Evolutionary conservation across 2,329 filamentous ascomycete genomes (phyloP), one percentile per base, ranked within the genome.

Genomic region (Stagonosporopsis tanaceti): DNA sequence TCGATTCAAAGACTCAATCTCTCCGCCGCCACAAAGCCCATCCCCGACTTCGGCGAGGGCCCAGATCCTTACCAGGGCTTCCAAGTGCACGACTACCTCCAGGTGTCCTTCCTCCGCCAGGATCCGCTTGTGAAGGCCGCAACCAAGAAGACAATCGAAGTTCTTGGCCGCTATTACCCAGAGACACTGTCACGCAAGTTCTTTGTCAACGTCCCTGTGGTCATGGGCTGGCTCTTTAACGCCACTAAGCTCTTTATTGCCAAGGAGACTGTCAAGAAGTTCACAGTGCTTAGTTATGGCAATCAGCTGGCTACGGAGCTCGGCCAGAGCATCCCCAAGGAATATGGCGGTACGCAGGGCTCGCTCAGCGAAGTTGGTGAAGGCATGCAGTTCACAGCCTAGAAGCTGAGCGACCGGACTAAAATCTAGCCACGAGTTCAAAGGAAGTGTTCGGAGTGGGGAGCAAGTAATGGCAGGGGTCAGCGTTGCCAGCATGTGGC

Each of bases 11-110:
- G 91, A 61, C 87, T 97, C 52, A 82, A 87, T 62, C 84, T 97
- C 61, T 74, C 83, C 20, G 82, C 85, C 25, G 91, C 91, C 48
- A 92, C 87, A 8, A 80, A 83, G 63, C 84, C 86, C 39, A 92
- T 93, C 69, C 87, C 89, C 2, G 88, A 92, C 54, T 89, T 87
- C 61, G 80, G 85, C 64, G 69, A 81, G 34, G 84, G 84, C 15
- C 79, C 82, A 9, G 94, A 97, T 72, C 91, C 90, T 1, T 96
- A 97, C 80, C 91, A 94, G 78, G 93, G 96, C 81, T 85, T 91
- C 69, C 93, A 97, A 78, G 88, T 97, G 27, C 94, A 98, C 79
- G 94, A 98, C 81, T 97, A 97, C 82, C 86, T 91, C 67, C 89
- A 87, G 61, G 88, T 96, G 73, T 92, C 88, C 71, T 97, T 97